These are phyloP conservation scores for Epichloe elymi DNA, from an alignment of 2,329 filamentous ascomycete genomes.

Conservation along the genomic window DNA sequence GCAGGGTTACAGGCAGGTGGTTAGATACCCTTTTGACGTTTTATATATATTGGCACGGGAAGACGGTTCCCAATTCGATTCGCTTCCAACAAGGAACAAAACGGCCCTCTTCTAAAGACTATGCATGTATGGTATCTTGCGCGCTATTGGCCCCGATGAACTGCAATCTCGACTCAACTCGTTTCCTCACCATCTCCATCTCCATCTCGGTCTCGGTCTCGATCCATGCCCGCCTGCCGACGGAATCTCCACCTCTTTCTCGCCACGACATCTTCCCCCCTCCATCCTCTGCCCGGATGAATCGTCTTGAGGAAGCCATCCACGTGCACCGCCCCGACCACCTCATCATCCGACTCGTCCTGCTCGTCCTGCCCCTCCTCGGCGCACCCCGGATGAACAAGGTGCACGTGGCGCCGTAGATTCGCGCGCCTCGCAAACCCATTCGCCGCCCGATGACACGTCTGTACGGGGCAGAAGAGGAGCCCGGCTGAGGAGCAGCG, in stretches of 20 bases:
- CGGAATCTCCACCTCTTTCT: constrained; percentile 18
- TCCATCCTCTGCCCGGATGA: constrained; percentile 33
- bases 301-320: constrained; percentile 54
- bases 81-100: background rate
- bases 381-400: constrained; percentile 25
- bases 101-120: background rate
- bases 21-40: constrained; percentile 8
- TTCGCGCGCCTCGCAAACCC: constrained; percentile 25
- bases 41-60: background rate
- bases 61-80: background rate
- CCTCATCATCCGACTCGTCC: constrained; percentile 35
- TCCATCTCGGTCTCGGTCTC: too few relatives aligned
- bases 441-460: constrained; percentile 22
- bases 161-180: background rate
- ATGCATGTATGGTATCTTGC: background rate
- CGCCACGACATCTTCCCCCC: constrained; percentile 19
- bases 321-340: constrained; percentile 50
- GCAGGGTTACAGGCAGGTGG: constrained; percentile 4
- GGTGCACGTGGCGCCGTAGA: constrained; percentile 24
- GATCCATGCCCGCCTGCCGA: constrained; percentile 6
- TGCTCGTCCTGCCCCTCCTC: constrained; percentile 16
- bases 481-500: constrained; percentile 18
- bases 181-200: constrained; percentile 1
- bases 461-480: constrained; percentile 23
- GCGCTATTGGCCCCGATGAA: background rate